Base-by-base conservation (phyloP, 2,329 filamentous ascomycete species). In the Lomentospora prolificans region DNA sequence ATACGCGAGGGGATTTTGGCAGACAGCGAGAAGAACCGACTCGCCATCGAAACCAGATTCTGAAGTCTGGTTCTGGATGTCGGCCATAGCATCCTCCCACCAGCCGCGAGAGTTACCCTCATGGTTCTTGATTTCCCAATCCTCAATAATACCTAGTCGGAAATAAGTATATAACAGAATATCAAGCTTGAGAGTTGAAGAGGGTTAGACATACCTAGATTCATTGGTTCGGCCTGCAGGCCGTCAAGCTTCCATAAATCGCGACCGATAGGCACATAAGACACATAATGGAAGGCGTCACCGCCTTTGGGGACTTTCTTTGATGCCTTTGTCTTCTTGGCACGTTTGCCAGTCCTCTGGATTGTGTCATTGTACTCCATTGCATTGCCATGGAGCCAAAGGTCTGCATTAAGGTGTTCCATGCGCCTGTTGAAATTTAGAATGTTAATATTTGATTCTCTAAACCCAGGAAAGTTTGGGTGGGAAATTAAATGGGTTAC, bases 221-320 rank as follows among this genome's bases (percentile, higher is more conserved):
- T 79, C 31, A 82, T 78, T 3, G 90, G 92, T 60, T 84, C 81
- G 44, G 74, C 74, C 66, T 91, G 84, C 22, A 96, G 74, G 3
- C 92, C 92, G 68, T 97, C 92, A 4, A 97, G 81, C 66, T 91
- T 89, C 90, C 90, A 96, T 12, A 96, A 80, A 56, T 81, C 75
- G 2, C 81, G 84, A n/a, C 79, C 76, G 12, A 84, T 79, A 2
- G 89, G 89, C 28, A 96, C 84, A 65, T 92, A 96, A 5, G 90
- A 91, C 60, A 95, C 86, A 68, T 94, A 97, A 66, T 97, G 92
- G 65, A 86, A 94, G 0, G 81, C 84, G 10, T 80, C 77, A n/a
- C 88, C 80, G 0, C 76, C 70, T 5, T 78, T 72, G 3, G 70
- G 67, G n/a, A 70, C 68, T 10, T 70, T 72, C 51, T 74, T 74